These are phyloP conservation scores for Diplogelasinospora grovesii DNA, from an alignment of 495 filamentous ascomycete species.

Conservation along the genomic window DNA sequence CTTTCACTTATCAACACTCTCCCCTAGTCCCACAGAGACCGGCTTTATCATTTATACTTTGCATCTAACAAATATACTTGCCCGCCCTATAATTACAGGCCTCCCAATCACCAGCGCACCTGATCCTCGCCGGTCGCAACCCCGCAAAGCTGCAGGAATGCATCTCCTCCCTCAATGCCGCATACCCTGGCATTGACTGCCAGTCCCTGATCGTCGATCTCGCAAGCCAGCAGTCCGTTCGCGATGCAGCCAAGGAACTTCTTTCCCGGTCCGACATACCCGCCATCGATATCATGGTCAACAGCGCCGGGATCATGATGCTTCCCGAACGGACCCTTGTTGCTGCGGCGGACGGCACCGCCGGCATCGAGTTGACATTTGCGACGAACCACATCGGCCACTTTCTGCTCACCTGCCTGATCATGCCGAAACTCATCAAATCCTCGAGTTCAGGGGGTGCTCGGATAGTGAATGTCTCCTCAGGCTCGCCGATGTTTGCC, in stretches of 20 bases:
- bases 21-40: too few species aligned
- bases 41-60: too few species aligned
- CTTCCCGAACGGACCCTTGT: too few species aligned
- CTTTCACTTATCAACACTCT: too few species aligned
- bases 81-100: too few species aligned
- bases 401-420: slow-evolving; percentile 58
- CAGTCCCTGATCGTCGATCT: slow-evolving; percentile 38
- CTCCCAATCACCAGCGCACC: slow-evolving; percentile 31
- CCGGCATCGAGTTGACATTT: slow-evolving; percentile 64
- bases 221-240: slow-evolving; percentile 37
- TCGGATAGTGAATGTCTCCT: slow-evolving; percentile 33
- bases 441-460: slow-evolving; percentile 14
- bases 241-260: slow-evolving; percentile 31
- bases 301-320: slow-evolving; percentile 67
- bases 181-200: slow-evolving; percentile 12
- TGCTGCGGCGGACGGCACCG: slow-evolving; percentile 42
- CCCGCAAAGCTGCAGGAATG: slow-evolving; percentile 32
- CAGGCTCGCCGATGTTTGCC: too few species aligned
- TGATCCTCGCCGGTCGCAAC: slow-evolving; percentile 45
- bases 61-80: too few species aligned
- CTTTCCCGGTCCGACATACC: slow-evolving; percentile 26
- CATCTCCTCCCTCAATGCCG: slow-evolving; percentile 15
- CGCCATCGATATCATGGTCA: slow-evolving; percentile 55
- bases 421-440: slow-evolving; percentile 42
- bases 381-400: slow-evolving; percentile 67